Evolutionary conservation across 2,329 filamentous ascomycete species (phyloP).

Genomic region (Monilinia laxa): DNA sequence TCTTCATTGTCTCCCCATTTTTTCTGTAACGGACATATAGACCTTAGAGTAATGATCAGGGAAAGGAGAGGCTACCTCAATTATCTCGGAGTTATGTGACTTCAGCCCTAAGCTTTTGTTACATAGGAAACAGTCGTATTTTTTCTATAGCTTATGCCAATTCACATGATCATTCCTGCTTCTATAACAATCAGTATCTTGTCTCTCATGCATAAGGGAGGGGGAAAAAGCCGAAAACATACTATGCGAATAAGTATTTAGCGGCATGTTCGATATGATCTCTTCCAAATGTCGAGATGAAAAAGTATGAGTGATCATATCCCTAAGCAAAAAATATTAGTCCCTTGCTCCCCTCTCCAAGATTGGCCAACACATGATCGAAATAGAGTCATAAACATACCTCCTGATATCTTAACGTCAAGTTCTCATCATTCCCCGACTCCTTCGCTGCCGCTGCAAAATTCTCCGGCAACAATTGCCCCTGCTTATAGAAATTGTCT

Average conservation of each 20-base stretch:
- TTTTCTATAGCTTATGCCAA: slow-evolving; percentile 11
- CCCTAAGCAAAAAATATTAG: slow-evolving; percentile 49
- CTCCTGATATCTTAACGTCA: slow-evolving; percentile 80
- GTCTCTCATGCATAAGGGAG: background rate
- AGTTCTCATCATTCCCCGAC: slow-evolving; percentile 65
- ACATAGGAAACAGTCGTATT: background rate
- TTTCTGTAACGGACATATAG: background rate
- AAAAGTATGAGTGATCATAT: slow-evolving; percentile 98
- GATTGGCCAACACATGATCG: no score
- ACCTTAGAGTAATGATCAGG: background rate
- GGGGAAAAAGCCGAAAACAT: background rate
- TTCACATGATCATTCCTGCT: slow-evolving; percentile 15
- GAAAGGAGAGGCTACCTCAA: background rate
- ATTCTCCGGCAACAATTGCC: slow-evolving; percentile 92
- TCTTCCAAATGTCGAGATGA: slow-evolving; percentile 85
- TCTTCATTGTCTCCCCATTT: background rate
- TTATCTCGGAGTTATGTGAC: background rate
- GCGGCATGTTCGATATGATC: slow-evolving; percentile 26
- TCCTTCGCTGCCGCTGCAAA: slow-evolving; percentile 77
- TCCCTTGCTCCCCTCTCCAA: background rate
- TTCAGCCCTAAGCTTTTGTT: background rate
- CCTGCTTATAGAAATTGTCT: slow-evolving; percentile 95
- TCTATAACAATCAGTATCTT: slow-evolving; percentile 19
- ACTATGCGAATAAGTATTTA: slow-evolving; percentile 26
- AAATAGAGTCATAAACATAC: slow-evolving; percentile 44